Evolutionary conservation across 1,284 basidiomycete species (phyloP).

Genomic region (Fomitopsis betulina): DNA sequence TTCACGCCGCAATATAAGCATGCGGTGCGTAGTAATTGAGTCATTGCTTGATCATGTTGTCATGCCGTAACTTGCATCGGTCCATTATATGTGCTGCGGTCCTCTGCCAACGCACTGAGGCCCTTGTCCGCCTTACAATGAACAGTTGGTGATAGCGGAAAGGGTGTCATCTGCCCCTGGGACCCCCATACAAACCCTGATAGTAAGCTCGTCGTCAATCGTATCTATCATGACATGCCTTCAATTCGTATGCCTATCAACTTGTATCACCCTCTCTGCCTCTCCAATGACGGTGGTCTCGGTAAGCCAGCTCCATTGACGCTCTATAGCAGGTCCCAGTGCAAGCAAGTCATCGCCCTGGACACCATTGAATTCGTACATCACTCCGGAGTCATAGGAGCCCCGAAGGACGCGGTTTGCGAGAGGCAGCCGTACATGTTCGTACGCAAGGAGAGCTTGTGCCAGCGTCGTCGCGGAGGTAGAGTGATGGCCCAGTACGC

Average conservation of each 20-base stretch:
- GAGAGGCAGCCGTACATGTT: conserved; percentile 40
- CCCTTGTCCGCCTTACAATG: background rate
- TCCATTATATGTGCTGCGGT: background rate
- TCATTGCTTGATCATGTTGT: too few relatives aligned
- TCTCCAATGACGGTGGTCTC: conserved; percentile 19
- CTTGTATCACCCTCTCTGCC: background rate
- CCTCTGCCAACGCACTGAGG: background rate
- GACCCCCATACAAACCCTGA: too few relatives aligned
- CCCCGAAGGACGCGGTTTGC: conserved; percentile 37
- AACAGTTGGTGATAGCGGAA: too few relatives aligned
- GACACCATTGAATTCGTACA: conserved; percentile 25
- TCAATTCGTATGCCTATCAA: too few relatives aligned
- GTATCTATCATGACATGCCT: too few relatives aligned
- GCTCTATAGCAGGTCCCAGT: conserved; percentile 19
- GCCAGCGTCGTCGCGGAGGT: conserved; percentile 34
- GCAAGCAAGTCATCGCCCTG: conserved; percentile 14
- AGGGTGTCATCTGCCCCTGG: too few relatives aligned
- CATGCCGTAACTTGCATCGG: background rate
- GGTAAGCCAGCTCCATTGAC: conserved; percentile 25
- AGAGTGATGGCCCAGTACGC: conserved; percentile 39
- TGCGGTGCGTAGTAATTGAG: too few relatives aligned
- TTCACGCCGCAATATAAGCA: too few relatives aligned
- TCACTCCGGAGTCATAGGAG: conserved; percentile 40
- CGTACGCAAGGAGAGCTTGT: conserved; percentile 40
- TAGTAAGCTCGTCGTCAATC: too few relatives aligned